These are phyloP conservation scores for Lecanicillium sp. DNA, from an alignment of 2,329 filamentous ascomycete genomes.

Conservation along the genomic window DNA sequence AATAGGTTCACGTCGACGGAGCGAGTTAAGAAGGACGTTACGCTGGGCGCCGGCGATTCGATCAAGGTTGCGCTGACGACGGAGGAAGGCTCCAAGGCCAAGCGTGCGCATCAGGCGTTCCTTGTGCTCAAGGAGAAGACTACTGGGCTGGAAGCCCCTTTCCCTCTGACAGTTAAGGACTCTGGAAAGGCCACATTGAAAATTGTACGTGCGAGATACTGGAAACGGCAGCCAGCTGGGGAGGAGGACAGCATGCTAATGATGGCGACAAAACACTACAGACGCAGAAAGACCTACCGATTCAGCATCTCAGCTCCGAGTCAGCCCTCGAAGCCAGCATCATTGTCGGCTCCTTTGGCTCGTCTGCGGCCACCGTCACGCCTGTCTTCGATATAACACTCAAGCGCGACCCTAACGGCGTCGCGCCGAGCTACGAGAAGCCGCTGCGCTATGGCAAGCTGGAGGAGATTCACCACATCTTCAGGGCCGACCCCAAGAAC, in stretches of 20 bases:
- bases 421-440: conserved; percentile 53
- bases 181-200: conserved; percentile 80
- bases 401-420: conserved; percentile 51
- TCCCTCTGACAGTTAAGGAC: conserved; percentile 76
- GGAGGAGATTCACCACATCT: conserved; percentile 83
- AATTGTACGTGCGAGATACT: conserved; percentile 71
- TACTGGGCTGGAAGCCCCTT: conserved; percentile 78
- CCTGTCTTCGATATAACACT: conserved; percentile 68
- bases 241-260: neutral
- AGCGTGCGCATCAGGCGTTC: conserved; percentile 91
- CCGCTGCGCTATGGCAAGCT: conserved; percentile 78
- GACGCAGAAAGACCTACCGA: conserved; percentile 83
- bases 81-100: conserved; percentile 68
- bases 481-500: conserved; percentile 70
- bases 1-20: conserved; percentile 51
- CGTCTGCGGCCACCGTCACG: conserved; percentile 57
- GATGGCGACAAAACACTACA: conserved; percentile 26
- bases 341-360: conserved; percentile 80
- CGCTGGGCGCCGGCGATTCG: conserved; percentile 60
- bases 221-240: no score
- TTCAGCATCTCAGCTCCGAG: conserved; percentile 65
- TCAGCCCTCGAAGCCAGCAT: conserved; percentile 71
- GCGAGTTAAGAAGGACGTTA: conserved; percentile 55
- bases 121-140: conserved; percentile 68
- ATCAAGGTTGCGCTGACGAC: conserved; percentile 78